Base-by-base conservation (phyloP, 257 asterid species). In the Penstemon barbatus region DNA sequence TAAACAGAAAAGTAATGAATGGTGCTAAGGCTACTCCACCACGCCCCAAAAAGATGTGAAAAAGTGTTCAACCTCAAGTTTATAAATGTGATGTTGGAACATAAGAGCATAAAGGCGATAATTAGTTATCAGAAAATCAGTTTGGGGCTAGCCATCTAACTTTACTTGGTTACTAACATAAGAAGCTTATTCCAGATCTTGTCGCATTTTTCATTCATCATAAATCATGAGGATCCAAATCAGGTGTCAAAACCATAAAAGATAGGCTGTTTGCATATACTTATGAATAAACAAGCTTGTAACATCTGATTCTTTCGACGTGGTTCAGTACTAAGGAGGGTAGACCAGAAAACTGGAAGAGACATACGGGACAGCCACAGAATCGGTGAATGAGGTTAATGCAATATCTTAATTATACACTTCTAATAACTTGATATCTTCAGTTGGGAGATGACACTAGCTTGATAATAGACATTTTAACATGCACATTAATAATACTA, bases 111-210 rank as follows among this genome's bases (percentile, higher is more conserved):
- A 44, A 5, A 59, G 49, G 44, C 39, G 64, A 13, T 3, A 49
- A 6, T 48, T 55, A 37, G 51, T 6, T 9, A 65, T 51, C 43
- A n/a, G 6, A 38, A 38, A n/a, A 46, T 46, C 40, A 13, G 56
- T 3, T 15, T 58, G 25, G 13, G 65, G 75, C 6, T 4, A 61
- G 58, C 42, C 50, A 65, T 58, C 61, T 44, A 67, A 66, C 57
- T 61, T 36, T 13, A 44, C 38, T n/a, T 15, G 63, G 58, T 53
- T 44, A 56, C 13, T 4, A 63, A 64, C 18, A 56, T 19, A 44
- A 50, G 44, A 65, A 57, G 56, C 68, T 43, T 43, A 6, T 15
- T 12, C 43, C 7, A 42, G 41, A 8, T 10, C 11, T 15, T 69
- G 15, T 9, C 3, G 7, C 10, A 36, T 48, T 11, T 9, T 37